phyloP scores from a whole-genome alignment of 306 rosid genomes.

The Lathyrus sativus region DNA sequence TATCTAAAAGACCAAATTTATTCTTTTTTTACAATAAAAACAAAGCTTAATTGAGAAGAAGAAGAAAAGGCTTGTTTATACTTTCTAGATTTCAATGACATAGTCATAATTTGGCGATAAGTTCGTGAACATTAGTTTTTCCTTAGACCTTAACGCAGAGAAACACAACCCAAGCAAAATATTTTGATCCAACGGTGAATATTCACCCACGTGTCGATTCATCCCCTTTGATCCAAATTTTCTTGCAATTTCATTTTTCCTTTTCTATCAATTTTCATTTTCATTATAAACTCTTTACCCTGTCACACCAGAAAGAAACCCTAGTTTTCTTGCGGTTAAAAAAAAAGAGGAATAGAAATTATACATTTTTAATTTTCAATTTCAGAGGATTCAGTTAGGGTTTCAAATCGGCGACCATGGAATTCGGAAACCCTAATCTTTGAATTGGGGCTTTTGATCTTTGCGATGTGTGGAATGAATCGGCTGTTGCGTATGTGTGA shows the following conservation, averaged over 20 bases:
- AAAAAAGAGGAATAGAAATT: conserved; percentile 30
- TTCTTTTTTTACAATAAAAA: not conserved
- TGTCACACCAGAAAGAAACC: conserved; percentile 55
- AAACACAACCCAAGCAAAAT: not conserved
- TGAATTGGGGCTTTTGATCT: conserved; percentile 51
- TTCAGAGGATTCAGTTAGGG: conserved; percentile 57
- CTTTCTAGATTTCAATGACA: not conserved
- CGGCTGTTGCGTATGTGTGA: conserved; percentile 37
- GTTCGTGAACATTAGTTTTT: too few relatives aligned
- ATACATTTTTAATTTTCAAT: conserved; percentile 39
- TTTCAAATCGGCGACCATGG: conserved; percentile 45
- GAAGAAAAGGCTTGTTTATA: not conserved
- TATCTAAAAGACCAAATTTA: not conserved
- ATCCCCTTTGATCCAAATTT: not conserved
- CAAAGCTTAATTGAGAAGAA: not conserved
- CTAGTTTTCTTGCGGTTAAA: conserved; percentile 67
- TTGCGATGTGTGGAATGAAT: conserved; percentile 39
- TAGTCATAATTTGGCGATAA: not conserved
- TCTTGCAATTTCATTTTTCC: not conserved
- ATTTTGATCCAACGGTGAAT: not conserved
- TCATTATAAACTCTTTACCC: conserved; percentile 53
- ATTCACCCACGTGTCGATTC: not conserved
- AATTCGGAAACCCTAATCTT: conserved; percentile 55
- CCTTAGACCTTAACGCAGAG: not conserved
- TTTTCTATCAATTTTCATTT: conserved; percentile 15